phyloP scores from a whole-genome alignment of 257 asterid species.

The Schizonepeta tenuifolia region DNA sequence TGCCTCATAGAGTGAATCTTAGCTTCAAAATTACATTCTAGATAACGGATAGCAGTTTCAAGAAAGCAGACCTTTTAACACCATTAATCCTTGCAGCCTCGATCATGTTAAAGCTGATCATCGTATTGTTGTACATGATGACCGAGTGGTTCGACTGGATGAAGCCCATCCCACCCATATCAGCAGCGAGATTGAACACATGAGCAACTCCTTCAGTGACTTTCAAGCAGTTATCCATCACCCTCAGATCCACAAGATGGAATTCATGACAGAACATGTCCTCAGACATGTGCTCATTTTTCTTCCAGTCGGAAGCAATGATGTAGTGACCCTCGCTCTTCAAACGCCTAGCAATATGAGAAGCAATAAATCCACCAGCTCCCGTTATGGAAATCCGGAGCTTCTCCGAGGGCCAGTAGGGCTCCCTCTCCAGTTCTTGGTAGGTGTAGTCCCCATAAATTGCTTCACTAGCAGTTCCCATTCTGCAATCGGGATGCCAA shows the following conservation, averaged over 20 bases:
- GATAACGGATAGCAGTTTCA: constrained; percentile 18
- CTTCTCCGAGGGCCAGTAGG: constrained; percentile 79
- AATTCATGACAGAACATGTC: constrained; percentile 88
- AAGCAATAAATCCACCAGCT: constrained; percentile 88
- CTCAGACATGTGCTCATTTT: constrained; percentile 91
- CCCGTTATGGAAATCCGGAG: constrained; percentile 80
- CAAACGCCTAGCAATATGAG: constrained; percentile 84
- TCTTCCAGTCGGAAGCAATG: constrained; percentile 92
- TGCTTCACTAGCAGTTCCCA: constrained; percentile 66
- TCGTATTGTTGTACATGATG: constrained; percentile 85
- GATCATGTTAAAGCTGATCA: constrained; percentile 89
- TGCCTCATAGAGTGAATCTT: not conserved
- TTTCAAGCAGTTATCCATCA: constrained; percentile 86
- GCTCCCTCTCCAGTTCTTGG: constrained; percentile 80
- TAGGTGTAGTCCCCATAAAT: constrained; percentile 76
- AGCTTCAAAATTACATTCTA: not conserved
- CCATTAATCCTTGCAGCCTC: constrained; percentile 83
- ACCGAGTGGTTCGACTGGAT: constrained; percentile 91
- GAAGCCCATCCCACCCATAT: constrained; percentile 95
- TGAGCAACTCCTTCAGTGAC: constrained; percentile 71
- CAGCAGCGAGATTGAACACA: constrained; percentile 89
- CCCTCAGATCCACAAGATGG: constrained; percentile 89
- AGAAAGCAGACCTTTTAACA: constrained; percentile 61
- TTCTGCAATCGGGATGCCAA: constrained; percentile 44
- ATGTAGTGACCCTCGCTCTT: constrained; percentile 82